Conservation (phyloP, 2,329 filamentous ascomycete genomes). For the Aspergillus alliaceus region DNA sequence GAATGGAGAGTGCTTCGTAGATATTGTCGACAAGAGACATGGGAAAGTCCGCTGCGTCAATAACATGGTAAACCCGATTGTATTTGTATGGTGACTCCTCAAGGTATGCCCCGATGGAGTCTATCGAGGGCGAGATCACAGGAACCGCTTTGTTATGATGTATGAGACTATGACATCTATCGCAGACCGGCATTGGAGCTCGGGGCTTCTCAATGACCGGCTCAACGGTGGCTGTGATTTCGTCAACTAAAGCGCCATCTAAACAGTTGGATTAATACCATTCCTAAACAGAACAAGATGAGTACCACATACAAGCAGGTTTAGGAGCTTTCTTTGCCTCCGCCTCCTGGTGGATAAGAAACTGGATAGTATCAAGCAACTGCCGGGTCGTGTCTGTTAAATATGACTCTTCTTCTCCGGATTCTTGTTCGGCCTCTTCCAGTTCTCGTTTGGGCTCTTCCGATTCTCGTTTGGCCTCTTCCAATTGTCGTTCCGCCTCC, state of each 20-base stretch:
- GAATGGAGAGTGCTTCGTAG: slow-evolving; percentile 66
- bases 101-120: slow-evolving; percentile 79
- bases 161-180: slow-evolving; percentile 79
- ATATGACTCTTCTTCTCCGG: too few species aligned
- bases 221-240: slow-evolving; percentile 19
- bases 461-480: too few species aligned
- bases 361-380: slow-evolving; percentile 3
- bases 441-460: too few species aligned
- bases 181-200: slow-evolving; percentile 58
- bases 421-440: too few species aligned
- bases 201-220: slow-evolving; percentile 21
- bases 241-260: slow-evolving; percentile 24
- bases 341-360: slow-evolving; percentile 7
- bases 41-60: slow-evolving; percentile 95
- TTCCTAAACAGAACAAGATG: not conserved
- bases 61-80: slow-evolving; percentile 92
- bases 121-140: slow-evolving; percentile 77
- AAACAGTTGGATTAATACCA: slow-evolving; percentile 2
- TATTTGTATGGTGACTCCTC: slow-evolving; percentile 83
- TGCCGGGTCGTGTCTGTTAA: too few species aligned
- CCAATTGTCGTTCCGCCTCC: slow-evolving; percentile 16
- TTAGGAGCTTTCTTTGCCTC: slow-evolving; percentile 6
- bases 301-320: slow-evolving; percentile 13
- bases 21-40: slow-evolving; percentile 85
- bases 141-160: slow-evolving; percentile 72